A percentile compares a stretch with the other conserved stretches of the same genome.
Conservation (phyloP, 1,284 basidiomycete species). For the Stygiomarasmius scandens region DNA sequence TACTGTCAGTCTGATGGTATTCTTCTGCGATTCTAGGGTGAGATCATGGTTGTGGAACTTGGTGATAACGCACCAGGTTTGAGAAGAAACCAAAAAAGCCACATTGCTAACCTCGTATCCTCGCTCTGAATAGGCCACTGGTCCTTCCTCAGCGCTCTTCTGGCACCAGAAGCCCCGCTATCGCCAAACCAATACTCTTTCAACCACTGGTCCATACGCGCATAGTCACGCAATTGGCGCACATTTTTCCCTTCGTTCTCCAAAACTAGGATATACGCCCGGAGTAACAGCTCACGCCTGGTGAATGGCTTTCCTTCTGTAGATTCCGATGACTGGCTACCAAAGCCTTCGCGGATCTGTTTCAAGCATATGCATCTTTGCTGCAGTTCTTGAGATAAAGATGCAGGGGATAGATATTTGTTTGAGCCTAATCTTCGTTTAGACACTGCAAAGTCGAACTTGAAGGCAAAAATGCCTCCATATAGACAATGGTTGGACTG, state of each 20-base stretch:
- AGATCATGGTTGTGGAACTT: conserved; percentile 4
- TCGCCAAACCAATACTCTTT: conserved; percentile 56
- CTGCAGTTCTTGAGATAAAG: conserved; percentile 59
- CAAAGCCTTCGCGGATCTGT: conserved; percentile 46
- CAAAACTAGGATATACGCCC: conserved; percentile 73
- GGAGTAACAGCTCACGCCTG: conserved; percentile 56
- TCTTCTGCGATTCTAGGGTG: conserved; percentile 42
- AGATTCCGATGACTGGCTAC: conserved; percentile 29
- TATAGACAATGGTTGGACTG: conserved; percentile 65
- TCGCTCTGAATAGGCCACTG: conserved; percentile 60
- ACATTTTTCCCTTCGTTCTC: conserved; percentile 84
- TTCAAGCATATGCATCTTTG: conserved; percentile 56
- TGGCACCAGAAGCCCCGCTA: conserved; percentile 47
- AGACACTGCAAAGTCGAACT: conserved; percentile 68
- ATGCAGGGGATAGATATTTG: conserved; percentile 37
- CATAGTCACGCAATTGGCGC: conserved; percentile 62
- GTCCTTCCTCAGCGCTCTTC: conserved; percentile 35
- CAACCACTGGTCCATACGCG: conserved; percentile 50
- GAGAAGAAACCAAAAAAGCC: conserved; percentile 75
- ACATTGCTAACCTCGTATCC: conserved; percentile 63
- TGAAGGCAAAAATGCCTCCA: conserved; percentile 63
- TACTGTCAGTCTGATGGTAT: conserved; percentile 41
- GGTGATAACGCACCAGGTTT: conserved; percentile 50
- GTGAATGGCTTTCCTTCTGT: conserved; percentile 24
- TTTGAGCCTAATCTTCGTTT: conserved; percentile 54